Base-by-base conservation (phyloP, 345 rosid species). In the Stellera chamaejasme region DNA sequence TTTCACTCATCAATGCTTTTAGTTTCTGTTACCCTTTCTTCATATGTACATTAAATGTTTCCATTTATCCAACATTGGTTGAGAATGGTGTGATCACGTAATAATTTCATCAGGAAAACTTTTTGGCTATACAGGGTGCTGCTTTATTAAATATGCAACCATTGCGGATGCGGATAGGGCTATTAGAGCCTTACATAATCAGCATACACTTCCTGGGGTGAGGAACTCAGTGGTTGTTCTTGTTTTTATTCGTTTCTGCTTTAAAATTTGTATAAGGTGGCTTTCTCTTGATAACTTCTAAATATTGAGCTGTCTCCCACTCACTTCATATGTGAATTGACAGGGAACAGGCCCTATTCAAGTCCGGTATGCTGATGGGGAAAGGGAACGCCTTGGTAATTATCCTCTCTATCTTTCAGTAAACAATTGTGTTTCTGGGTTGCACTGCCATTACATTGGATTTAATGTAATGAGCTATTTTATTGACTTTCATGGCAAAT, bases 341-440 rank as follows among this genome's bases (percentile, higher is more conserved):
- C 84, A 93, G 99, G 99, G 96, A 67, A 61, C 68, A 61, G 95
- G 90, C 61, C 99, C 94, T 60, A 86, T 93, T 59, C 99, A 89
- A 82, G 99, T 93, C 70, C 81, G 97, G 68, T 93, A 87, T 68
- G 99, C 99, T 67, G 99, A 93, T 66, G 99, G 99, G 51, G 99
- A 93, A 75, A 78, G 92, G 62, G 99, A 87, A 73, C 97, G 99
- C 48, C 85, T 89, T 54, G 99, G 99, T 93, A 89, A 69, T 64
- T 19, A 51, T 54, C 56, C 67, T 61, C 16, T 13, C 8, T 39
- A 11, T 43, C 39, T 32, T 32, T 32, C 7, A 8, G 9, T 32
- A 32, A 32, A 32, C 3, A 5, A 3, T 32, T 32, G 5, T 32
- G 9, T 32, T 32, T 32, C 5, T 32, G 39, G 39, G 7, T 32